Conservation (phyloP, 768 basidiomycete species). For the Leccinum olivaceopallidum region DNA sequence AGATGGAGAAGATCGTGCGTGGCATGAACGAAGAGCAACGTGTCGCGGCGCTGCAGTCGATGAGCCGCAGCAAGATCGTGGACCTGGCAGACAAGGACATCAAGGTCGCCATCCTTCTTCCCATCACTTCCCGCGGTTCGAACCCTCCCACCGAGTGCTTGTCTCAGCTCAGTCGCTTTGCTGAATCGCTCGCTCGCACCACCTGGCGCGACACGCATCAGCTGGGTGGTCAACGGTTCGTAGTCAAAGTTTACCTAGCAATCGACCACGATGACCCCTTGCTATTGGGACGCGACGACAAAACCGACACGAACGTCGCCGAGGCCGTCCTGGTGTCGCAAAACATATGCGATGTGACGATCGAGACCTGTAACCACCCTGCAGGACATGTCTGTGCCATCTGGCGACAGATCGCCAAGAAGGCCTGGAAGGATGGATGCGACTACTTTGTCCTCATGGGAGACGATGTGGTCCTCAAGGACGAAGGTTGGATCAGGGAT, state of each 20-base stretch:
- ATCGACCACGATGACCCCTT: slow-evolving; percentile 51
- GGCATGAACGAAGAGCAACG: slow-evolving; percentile 11
- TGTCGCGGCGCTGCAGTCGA: slow-evolving; percentile 17
- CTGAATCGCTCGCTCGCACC: slow-evolving; percentile 43
- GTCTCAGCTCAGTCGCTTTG: slow-evolving; percentile 42
- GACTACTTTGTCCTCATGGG: slow-evolving; percentile 56
- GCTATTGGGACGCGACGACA: slow-evolving; percentile 28
- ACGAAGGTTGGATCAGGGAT: slow-evolving; percentile 53
- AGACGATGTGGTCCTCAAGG: slow-evolving; percentile 52
- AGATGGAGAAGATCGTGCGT: slow-evolving; percentile 33
- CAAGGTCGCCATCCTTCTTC: slow-evolving; percentile 55
- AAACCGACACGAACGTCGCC: slow-evolving; percentile 31
- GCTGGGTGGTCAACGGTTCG: slow-evolving; percentile 34
- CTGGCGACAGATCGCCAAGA: slow-evolving; percentile 51
- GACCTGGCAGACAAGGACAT: slow-evolving; percentile 35
- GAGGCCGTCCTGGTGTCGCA: slow-evolving; percentile 37
- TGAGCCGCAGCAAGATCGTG: slow-evolving; percentile 40
- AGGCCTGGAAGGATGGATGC: slow-evolving; percentile 48
- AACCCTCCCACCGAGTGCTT: slow-evolving; percentile 40
- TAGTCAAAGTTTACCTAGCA: slow-evolving; percentile 49
- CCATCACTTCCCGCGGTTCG: slow-evolving; percentile 53
- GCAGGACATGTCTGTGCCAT: slow-evolving; percentile 51
- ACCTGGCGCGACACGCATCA: slow-evolving; percentile 44
- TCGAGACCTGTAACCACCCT: slow-evolving; percentile 41
- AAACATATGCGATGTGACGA: slow-evolving; percentile 39